phyloP scores from a whole-genome alignment of 345 rosid species.

The Raphanus sativus region DNA sequence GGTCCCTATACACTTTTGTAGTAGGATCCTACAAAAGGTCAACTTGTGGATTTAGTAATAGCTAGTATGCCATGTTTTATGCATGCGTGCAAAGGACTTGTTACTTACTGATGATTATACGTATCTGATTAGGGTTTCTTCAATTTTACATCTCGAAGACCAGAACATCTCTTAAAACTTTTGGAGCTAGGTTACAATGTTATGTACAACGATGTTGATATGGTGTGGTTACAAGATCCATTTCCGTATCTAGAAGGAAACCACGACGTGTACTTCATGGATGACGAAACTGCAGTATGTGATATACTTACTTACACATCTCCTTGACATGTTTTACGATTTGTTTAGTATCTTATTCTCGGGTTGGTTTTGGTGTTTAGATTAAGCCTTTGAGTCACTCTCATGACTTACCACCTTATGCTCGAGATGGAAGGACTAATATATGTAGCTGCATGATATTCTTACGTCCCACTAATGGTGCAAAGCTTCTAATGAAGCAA shows the following conservation, averaged over 20 bases:
- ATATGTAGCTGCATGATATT: slow-evolving; percentile 25
- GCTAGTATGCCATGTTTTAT: neutral
- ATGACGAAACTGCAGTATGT: slow-evolving; percentile 72
- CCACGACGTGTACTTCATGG: slow-evolving; percentile 88
- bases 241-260: slow-evolving; percentile 65
- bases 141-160: slow-evolving; percentile 82
- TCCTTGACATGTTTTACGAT: neutral
- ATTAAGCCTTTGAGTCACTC: slow-evolving; percentile 19
- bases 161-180: slow-evolving; percentile 34
- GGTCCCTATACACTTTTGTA: neutral
- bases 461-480: slow-evolving; percentile 21
- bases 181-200: slow-evolving; percentile 32
- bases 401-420: neutral
- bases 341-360: neutral
- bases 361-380: slow-evolving; percentile 1
- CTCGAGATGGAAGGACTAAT: neutral
- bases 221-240: slow-evolving; percentile 63
- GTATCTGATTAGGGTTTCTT: slow-evolving; percentile 65
- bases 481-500: slow-evolving; percentile 28
- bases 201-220: slow-evolving; percentile 27
- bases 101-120: too few species aligned
- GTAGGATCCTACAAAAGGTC: neutral
- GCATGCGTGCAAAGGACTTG: neutral
- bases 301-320: neutral
- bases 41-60: neutral